phyloP scores from a whole-genome alignment of 805 yeast genomes.

The Tetrapisispora pingtungensis region DNA sequence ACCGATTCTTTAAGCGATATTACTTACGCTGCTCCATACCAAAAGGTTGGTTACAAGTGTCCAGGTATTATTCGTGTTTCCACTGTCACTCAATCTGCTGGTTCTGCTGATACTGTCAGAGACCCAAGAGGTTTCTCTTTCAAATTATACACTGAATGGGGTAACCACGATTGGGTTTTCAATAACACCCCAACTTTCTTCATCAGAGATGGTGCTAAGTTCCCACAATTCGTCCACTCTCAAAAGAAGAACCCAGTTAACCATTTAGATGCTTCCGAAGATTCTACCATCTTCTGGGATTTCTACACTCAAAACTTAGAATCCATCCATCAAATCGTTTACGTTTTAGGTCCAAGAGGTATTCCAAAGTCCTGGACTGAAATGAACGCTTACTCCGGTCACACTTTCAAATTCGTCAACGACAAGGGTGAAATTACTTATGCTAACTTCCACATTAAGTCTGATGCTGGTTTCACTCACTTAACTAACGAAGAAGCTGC shows the following conservation, averaged over 20 bases:
- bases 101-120: conserved; percentile 74
- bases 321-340: conserved; percentile 45
- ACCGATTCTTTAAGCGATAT: conserved; percentile 49
- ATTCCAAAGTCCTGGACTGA: conserved; percentile 44
- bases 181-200: conserved; percentile 83
- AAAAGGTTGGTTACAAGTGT: conserved; percentile 33
- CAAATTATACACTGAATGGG: conserved; percentile 75
- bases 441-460: conserved; percentile 44
- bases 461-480: conserved; percentile 43
- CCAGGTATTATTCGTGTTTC: conserved; percentile 46
- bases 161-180: conserved; percentile 75
- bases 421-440: conserved; percentile 41
- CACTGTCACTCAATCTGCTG: conserved; percentile 80
- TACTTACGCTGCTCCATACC: conserved; percentile 36
- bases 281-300: conserved; percentile 50
- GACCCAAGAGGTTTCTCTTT: conserved; percentile 82
- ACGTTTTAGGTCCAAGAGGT: conserved; percentile 52
- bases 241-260: conserved; percentile 70
- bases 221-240: conserved; percentile 81
- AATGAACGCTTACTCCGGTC: conserved; percentile 59
- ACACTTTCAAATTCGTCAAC: conserved; percentile 50
- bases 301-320: conserved; percentile 47
- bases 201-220: conserved; percentile 66
- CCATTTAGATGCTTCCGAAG: conserved; percentile 35
- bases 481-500: conserved; percentile 38